A percentile compares a stretch with the other conserved stretches of the same genome.
phyloP scores from a whole-genome alignment of 495 filamentous ascomycete genomes.

The Podospora conica region DNA sequence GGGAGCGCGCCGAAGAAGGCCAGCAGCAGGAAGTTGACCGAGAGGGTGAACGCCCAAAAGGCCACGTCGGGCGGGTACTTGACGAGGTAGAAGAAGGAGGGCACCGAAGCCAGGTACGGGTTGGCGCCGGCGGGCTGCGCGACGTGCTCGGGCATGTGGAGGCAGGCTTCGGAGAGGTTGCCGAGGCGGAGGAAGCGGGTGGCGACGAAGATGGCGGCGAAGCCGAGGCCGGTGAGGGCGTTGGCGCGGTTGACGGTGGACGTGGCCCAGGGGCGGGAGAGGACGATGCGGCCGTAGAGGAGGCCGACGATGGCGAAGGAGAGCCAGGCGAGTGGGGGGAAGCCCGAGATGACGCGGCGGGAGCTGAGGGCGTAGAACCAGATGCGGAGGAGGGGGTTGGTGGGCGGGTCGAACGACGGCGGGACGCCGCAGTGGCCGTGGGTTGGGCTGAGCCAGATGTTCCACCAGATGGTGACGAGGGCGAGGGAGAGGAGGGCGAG shows the following conservation, averaged over 20 bases:
- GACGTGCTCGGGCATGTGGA: conserved; percentile 26
- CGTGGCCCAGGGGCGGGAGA: conserved; percentile 21
- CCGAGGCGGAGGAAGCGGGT: conserved; percentile 26
- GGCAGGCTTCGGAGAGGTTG: conserved; percentile 31
- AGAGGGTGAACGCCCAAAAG: conserved; percentile 30
- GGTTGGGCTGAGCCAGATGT: conserved; percentile 28
- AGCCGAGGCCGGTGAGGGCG: conserved; percentile 13
- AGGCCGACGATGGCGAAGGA: conserved; percentile 33
- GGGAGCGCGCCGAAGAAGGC: conserved; percentile 25
- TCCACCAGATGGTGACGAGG: conserved; percentile 30
- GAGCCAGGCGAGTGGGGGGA: conserved; percentile 32
- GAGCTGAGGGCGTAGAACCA: conserved; percentile 23
- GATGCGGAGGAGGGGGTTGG: conserved; percentile 14
- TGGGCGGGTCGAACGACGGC: conserved; percentile 1
- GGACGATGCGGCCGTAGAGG: conserved; percentile 30
- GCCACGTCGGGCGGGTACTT: conserved; percentile 35
- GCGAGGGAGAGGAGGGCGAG: conserved; percentile 15
- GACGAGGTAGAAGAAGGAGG: conserved; percentile 32
- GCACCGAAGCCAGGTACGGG: conserved; percentile 25
- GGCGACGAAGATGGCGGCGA: conserved; percentile 18
- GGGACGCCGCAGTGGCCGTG: conserved; percentile 22
- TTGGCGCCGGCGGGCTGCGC: conserved; percentile 12
- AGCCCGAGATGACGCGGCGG: conserved; percentile 19
- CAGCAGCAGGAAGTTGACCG: conserved; percentile 25
- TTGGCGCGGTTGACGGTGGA: conserved; percentile 20